Conservation (phyloP, 768 basidiomycete species). For the Boletus rex-veris region DNA sequence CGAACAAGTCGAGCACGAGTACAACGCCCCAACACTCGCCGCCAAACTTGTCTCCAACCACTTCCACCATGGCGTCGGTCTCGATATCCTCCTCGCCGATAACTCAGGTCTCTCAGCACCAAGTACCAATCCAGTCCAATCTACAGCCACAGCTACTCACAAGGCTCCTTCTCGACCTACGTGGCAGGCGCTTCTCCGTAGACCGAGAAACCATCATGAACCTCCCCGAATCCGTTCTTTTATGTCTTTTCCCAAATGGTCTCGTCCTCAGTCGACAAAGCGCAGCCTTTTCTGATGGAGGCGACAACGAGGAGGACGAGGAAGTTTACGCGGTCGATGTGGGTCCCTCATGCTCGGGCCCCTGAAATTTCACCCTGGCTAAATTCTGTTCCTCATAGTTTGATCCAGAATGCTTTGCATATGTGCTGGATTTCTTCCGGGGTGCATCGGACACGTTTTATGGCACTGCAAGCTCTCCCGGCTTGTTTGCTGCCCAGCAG, state of each 20-base stretch:
- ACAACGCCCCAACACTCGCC: constrained; percentile 7
- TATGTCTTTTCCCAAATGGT: constrained; percentile 97
- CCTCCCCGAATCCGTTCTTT: constrained; percentile 91
- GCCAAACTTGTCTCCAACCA: constrained; percentile 8
- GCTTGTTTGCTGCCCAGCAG: constrained; percentile 75
- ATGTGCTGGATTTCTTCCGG: constrained; percentile 89
- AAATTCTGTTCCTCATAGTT: constrained; percentile 54
- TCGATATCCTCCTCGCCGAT: constrained; percentile 52
- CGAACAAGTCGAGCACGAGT: constrained; percentile 16
- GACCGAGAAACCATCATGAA: constrained; percentile 99
- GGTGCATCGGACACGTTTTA: constrained; percentile 89
- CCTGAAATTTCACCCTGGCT: not conserved
- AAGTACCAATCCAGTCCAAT: constrained; percentile 58
- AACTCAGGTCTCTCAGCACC: constrained; percentile 52
- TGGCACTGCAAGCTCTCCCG: constrained; percentile 70
- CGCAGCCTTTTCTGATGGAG: constrained; percentile 67
- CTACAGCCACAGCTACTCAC: constrained; percentile 86
- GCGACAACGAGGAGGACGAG: constrained; percentile 75
- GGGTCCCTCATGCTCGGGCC: constrained; percentile 38
- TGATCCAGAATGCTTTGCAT: constrained; percentile 95
- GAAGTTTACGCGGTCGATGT: constrained; percentile 97
- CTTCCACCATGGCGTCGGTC: constrained; percentile 36
- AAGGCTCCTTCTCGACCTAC: constrained; percentile 85
- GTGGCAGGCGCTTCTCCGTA: constrained; percentile 87
- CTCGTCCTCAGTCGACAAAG: constrained; percentile 89